phyloP scores from a whole-genome alignment of 176 grass and related monocot genomes.

The Stipa capillata region DNA sequence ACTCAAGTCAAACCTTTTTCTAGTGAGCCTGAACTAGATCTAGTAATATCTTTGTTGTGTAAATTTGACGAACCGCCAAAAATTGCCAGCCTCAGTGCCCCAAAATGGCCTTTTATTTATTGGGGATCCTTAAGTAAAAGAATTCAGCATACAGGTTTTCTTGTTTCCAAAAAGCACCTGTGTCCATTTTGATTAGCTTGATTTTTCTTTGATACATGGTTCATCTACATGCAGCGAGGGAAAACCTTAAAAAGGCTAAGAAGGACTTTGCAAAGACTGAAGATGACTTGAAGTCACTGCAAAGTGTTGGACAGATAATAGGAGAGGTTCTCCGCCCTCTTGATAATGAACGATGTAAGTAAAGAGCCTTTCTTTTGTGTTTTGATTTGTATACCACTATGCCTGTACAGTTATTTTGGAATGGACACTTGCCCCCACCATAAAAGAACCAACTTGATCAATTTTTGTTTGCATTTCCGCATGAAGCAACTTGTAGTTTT shows the following conservation, averaged over 20 bases:
- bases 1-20: background rate
- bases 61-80: background rate
- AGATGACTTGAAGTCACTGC: constrained; percentile 78
- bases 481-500: background rate
- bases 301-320: constrained; percentile 92
- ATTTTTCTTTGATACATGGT: constrained; percentile 17
- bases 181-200: background rate
- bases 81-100: background rate
- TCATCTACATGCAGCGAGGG: constrained; percentile 52
- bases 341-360: constrained; percentile 84
- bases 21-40: background rate
- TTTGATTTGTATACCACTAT: background rate
- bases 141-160: background rate
- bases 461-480: background rate
- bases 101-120: background rate
- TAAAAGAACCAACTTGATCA: background rate
- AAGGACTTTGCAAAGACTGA: constrained; percentile 76
- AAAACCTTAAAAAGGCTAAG: constrained; percentile 66
- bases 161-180: background rate
- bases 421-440: background rate
- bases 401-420: background rate
- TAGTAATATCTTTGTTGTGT: background rate
- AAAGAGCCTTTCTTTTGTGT: background rate
- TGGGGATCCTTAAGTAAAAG: background rate
- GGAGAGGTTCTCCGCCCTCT: constrained; percentile 83